Base-by-base conservation (phyloP, 108 stramenopile genomes). In the Stephanodiscus minutulus region DNA sequence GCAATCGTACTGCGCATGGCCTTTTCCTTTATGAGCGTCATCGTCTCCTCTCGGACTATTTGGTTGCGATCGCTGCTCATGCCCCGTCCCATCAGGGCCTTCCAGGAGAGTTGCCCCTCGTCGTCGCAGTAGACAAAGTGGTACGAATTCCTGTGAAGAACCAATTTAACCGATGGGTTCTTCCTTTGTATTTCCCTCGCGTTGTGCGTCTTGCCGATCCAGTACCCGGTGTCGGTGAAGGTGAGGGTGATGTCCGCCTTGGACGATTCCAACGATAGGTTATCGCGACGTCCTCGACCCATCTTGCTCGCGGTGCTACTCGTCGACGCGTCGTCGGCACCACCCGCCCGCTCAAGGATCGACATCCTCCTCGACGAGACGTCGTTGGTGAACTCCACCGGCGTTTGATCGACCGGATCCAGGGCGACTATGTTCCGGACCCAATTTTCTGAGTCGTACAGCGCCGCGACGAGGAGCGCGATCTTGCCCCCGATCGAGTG, bases 121-220 rank as follows among this genome's bases (percentile, higher is more conserved):
- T 74, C 74, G 47, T 74, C 74, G n/a, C 58, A 60, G 33, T 74
- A 74, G 0, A 74, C 74, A 64, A 74, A 66, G 50, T 74, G 74
- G 10, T 39, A 53, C 28, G 74, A 22, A 61, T 74, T 74, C 17
- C 74, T 64, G 66, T 74, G 74, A 5, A 74, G 27, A 13, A 74
- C 39, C 11, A 74, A 58, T n/a, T 74, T 74, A 0, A 36, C 27
- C 7, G 49, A 67, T 18, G 74, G 74, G 61, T 74, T 74, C 9
- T 61, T 66, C 66, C 52, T 74, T 61, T 74, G 74, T 43, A 74
- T 74, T 60, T 60, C 74, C 15, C 74, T 55, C 24, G 48, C 74
- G 39, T 66, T 60, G 41, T 74, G 74, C 27, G 17, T 56, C 46
- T 66, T 66, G n/a, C 48, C 58, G 35, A 74, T 66, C 21, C 56